These are phyloP conservation scores for Paramarasmius palmivorus DNA, from an alignment of 1,284 basidiomycete species.

Conservation along the genomic window DNA sequence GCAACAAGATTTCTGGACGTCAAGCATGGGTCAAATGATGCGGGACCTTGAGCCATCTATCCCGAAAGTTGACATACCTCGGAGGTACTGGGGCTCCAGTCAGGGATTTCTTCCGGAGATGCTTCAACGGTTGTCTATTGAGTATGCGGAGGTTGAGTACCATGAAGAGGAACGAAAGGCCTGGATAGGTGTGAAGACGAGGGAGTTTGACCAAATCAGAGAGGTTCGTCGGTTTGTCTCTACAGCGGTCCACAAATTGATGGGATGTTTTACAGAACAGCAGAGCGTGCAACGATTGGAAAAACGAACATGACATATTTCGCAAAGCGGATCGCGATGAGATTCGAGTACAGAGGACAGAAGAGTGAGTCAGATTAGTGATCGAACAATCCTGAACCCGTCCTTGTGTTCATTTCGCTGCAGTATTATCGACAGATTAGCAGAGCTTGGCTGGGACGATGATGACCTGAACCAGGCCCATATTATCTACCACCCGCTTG, in stretches of 20 bases:
- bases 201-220: neutral
- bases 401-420: neutral
- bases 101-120: too few relatives aligned
- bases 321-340: conserved; percentile 5
- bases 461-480: neutral
- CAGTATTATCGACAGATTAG: neutral
- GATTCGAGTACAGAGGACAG: conserved; percentile 1
- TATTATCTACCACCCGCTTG: too few relatives aligned
- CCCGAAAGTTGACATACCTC: too few relatives aligned
- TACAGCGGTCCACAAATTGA: neutral
- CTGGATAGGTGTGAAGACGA: too few relatives aligned
- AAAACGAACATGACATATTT: neutral
- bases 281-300: conserved; percentile 8
- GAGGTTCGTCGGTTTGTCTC: neutral
- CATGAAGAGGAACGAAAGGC: too few relatives aligned
- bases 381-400: neutral
- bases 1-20: too few relatives aligned
- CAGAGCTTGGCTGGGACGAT: neutral
- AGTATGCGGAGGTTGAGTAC: too few relatives aligned
- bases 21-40: too few relatives aligned
- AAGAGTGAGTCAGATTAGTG: conserved; percentile 1
- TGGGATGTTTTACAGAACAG: conserved; percentile 6
- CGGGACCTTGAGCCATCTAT: too few relatives aligned
- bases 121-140: too few relatives aligned
- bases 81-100: too few relatives aligned